These are phyloP conservation scores for Paraurostyla sp. DNA, from an alignment of 73 alveolate genomes.

Conservation along the genomic window DNA sequence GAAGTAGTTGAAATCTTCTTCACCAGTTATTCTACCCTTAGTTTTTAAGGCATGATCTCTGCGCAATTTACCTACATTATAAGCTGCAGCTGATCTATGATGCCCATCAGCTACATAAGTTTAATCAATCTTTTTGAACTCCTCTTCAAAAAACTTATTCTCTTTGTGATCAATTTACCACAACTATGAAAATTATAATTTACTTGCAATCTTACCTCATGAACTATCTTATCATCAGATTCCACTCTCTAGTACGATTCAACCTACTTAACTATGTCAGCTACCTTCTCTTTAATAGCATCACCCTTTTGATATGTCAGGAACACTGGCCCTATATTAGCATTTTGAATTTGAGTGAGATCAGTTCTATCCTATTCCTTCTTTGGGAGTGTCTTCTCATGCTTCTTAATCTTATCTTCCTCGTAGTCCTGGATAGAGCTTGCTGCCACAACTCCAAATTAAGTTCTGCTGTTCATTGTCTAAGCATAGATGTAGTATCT, in stretches of 20 bases:
- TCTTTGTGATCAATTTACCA: conserved; percentile 78
- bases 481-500: conserved; percentile 76
- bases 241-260: conserved; percentile 44
- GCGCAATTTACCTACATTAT: conserved; percentile 78
- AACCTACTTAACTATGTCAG: conserved; percentile 18
- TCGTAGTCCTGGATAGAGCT: conserved; percentile 83
- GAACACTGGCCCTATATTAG: conserved; percentile 87
- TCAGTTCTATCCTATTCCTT: conserved; percentile 84
- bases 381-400: conserved; percentile 82
- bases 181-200: conserved; percentile 8
- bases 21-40: conserved; percentile 68
- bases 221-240: conserved; percentile 74
- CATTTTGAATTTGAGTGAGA: conserved; percentile 76
- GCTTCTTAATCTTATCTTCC: conserved; percentile 78
- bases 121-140: conserved; percentile 57
- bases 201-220: conserved; percentile 31
- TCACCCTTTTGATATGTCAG: conserved; percentile 74
- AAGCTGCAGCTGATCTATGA: conserved; percentile 90
- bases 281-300: conserved; percentile 58
- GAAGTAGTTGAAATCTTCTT: conserved; percentile 80
- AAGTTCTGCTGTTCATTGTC: conserved; percentile 55
- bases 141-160: conserved; percentile 57
- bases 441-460: conserved; percentile 81
- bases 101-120: conserved; percentile 92
- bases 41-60: conserved; percentile 64